Percentiles rank a stretch among this genome's conserved stretches.
Evolutionary conservation across 805 yeast genomes (phyloP).

Genomic region (Ogataea philodendri): DNA sequence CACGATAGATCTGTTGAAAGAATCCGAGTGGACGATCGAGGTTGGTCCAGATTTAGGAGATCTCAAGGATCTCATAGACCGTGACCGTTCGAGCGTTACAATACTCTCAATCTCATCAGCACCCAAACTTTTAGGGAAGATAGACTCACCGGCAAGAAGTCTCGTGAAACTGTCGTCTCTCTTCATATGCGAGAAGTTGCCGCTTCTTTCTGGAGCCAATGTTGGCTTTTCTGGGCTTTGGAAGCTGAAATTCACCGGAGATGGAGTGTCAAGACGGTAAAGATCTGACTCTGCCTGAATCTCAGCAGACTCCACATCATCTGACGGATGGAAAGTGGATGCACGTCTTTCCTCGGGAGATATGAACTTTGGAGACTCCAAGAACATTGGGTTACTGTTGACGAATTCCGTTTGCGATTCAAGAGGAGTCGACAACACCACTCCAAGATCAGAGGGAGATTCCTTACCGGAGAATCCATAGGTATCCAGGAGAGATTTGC

Average conservation of each 20-base stretch:
- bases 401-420: conserved; percentile 11
- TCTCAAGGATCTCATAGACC: conserved; percentile 55
- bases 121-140: conserved; percentile 70
- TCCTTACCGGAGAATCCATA: conserved; percentile 23
- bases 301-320: conserved; percentile 17
- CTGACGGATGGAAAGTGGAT: no score
- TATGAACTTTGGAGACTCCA: conserved; percentile 17
- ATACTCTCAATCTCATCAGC: conserved; percentile 72
- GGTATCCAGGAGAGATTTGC: conserved; percentile 20
- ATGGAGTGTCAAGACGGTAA: conserved; percentile 18
- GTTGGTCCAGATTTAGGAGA: conserved; percentile 48
- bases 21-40: conserved; percentile 16
- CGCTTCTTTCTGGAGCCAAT: conserved; percentile 10
- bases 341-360: no score
- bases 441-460: conserved; percentile 5
- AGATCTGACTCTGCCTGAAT: conserved; percentile 16
- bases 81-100: conserved; percentile 64
- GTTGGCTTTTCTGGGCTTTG: conserved; percentile 7
- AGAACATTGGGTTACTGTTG: conserved; percentile 5
- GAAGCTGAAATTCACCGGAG: conserved; percentile 13
- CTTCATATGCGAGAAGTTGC: conserved; percentile 1
- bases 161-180: conserved; percentile 19
- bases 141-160: conserved; percentile 49
- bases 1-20: conserved; percentile 27
- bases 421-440: conserved; percentile 15